Percentiles rank a stretch among this genome's conserved stretches.
These are phyloP conservation scores for Millerago galiae DNA, from an alignment of 805 yeast species.

Conservation along the genomic window DNA sequence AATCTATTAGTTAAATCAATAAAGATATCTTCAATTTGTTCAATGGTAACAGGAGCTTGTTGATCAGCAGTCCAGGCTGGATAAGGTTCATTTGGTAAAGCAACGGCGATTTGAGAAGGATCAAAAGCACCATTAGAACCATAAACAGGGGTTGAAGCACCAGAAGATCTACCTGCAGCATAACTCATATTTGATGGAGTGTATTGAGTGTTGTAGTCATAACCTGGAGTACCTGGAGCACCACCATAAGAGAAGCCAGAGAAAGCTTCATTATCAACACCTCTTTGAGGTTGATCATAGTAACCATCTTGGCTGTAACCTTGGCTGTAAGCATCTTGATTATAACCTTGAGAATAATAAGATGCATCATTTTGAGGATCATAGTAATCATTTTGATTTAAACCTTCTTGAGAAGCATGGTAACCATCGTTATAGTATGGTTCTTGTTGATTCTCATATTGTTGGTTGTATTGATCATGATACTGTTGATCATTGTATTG, in stretches of 20 bases:
- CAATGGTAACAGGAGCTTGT: constrained; percentile 77
- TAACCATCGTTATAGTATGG: constrained; percentile 33
- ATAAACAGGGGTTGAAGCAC: constrained; percentile 91
- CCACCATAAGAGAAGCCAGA: constrained; percentile 62
- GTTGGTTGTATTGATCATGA: constrained; percentile 26
- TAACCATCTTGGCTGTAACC: constrained; percentile 37
- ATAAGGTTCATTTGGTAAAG: constrained; percentile 85
- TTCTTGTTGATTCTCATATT: constrained; percentile 33
- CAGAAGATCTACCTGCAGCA: constrained; percentile 81
- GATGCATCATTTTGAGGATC: constrained; percentile 26
- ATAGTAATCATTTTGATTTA: constrained; percentile 24
- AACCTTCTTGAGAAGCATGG: constrained; percentile 27
- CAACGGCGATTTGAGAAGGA: constrained; percentile 57
- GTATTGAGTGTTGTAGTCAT: constrained; percentile 60
- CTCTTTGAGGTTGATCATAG: constrained; percentile 45
- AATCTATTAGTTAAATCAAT: constrained; percentile 77
- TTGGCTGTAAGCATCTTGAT: constrained; percentile 29
- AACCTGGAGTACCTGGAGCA: constrained; percentile 60
- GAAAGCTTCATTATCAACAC: constrained; percentile 50
- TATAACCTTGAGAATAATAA: constrained; percentile 45
- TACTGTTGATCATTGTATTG: constrained; percentile 31
- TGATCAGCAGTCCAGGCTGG: constrained; percentile 99
- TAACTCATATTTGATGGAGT: constrained; percentile 86
- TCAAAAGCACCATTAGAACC: constrained; percentile 57
- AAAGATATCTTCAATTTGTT: constrained; percentile 81